Evolutionary conservation across 176 grass and related monocot species (phyloP).

Genomic region (Hsuehochloa calcarea): DNA sequence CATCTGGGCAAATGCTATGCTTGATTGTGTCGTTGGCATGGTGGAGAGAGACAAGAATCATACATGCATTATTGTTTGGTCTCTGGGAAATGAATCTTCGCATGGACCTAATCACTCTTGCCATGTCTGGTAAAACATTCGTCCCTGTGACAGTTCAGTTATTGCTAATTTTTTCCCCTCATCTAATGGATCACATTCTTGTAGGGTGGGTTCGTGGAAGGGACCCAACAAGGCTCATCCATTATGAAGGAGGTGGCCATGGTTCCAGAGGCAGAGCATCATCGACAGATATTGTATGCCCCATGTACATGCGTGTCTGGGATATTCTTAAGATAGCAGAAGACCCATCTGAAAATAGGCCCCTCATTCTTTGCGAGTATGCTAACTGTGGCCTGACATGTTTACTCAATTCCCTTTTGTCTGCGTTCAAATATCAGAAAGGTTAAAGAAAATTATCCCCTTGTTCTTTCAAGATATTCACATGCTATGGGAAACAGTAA

Average conservation of each 20-base stretch:
- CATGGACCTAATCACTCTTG: constrained; percentile 93
- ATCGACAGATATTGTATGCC: constrained; percentile 94
- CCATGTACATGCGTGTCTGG: constrained; percentile 99
- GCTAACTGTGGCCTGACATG: constrained; percentile 13
- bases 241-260: constrained; percentile 85
- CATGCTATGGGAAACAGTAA: constrained; percentile 99
- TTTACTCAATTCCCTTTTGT: constrained; percentile 25
- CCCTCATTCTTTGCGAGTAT: constrained; percentile 99
- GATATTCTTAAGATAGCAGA: constrained; percentile 89
- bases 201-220: no score
- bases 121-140: constrained; percentile 71
- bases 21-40: constrained; percentile 89
- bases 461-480: constrained; percentile 65
- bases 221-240: constrained; percentile 76
- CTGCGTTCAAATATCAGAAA: constrained; percentile 4
- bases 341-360: constrained; percentile 81
- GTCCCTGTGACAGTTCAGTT: not conserved
- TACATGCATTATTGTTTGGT: constrained; percentile 91
- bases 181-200: constrained; percentile 34
- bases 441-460: not conserved
- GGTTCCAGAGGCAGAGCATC: not conserved
- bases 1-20: constrained; percentile 77
- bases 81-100: constrained; percentile 86
- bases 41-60: constrained; percentile 99
- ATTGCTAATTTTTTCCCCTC: constrained; percentile 8